phyloP scores from a whole-genome alignment of 441 rosid genomes.

The Aleurites moluccanus region DNA sequence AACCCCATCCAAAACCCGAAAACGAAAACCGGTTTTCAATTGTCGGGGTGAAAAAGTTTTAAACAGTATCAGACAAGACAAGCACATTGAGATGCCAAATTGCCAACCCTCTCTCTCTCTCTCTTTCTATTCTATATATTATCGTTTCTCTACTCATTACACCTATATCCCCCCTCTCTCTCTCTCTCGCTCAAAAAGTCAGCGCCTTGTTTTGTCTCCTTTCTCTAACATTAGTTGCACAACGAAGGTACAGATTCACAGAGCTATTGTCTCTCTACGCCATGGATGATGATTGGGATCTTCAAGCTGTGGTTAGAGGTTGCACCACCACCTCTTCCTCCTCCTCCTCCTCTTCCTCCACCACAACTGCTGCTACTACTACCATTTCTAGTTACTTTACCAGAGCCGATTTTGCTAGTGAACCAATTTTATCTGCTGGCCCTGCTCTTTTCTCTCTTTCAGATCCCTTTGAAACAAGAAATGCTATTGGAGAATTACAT shows the following conservation, averaged over 20 bases:
- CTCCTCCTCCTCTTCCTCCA: slow-evolving; percentile 30
- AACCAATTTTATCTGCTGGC: background rate
- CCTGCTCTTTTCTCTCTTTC: slow-evolving; percentile 23
- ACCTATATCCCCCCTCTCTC: slow-evolving; percentile 20
- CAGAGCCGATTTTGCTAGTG: slow-evolving; percentile 29
- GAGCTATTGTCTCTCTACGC: slow-evolving; percentile 16
- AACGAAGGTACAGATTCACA: slow-evolving; percentile 27
- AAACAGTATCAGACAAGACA: slow-evolving; percentile 37
- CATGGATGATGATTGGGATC: slow-evolving; percentile 97
- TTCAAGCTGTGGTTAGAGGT: slow-evolving; percentile 91
- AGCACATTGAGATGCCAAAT: slow-evolving; percentile 59
- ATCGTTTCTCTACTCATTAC: slow-evolving; percentile 31
- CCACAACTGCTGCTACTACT: slow-evolving; percentile 19
- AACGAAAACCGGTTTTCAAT: slow-evolving; percentile 39
- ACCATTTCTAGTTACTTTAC: slow-evolving; percentile 10
- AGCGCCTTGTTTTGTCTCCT: slow-evolving; percentile 84
- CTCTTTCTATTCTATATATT: too few relatives aligned
- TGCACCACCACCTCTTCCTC: slow-evolving; percentile 45
- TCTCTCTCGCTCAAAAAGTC: slow-evolving; percentile 58
- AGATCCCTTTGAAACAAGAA: slow-evolving; percentile 43
- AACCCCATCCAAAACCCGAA: too few relatives aligned
- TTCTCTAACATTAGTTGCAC: slow-evolving; percentile 37
- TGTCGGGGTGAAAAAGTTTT: background rate
- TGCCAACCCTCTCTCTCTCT: slow-evolving; percentile 17
- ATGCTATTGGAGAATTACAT: slow-evolving; percentile 47